Evolutionary conservation across 352 stramenopile species (phyloP).

Genomic region (Globisporangium cylindrosporum): DNA sequence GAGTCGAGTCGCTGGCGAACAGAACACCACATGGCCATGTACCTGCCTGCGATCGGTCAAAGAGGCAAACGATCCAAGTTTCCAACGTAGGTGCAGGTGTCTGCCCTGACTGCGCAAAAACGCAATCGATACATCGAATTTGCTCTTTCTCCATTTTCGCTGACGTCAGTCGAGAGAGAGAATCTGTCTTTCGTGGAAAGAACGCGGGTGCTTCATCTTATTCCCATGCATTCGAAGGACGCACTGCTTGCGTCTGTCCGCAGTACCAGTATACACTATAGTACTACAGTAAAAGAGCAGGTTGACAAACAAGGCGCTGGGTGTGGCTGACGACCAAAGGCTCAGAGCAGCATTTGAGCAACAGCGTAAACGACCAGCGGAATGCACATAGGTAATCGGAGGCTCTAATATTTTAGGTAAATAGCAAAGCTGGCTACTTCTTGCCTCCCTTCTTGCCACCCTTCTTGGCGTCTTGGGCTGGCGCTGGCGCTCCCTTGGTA

Average conservation of each 20-base stretch:
- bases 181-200: neutral
- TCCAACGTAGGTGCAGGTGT: neutral
- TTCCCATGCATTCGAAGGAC: neutral
- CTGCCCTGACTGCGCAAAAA: too few relatives aligned
- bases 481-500: neutral
- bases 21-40: neutral
- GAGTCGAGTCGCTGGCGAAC: neutral
- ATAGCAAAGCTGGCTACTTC: conserved; percentile 14
- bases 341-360: too few relatives aligned
- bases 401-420: too few relatives aligned
- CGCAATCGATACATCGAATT: neutral
- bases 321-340: too few relatives aligned
- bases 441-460: conserved; percentile 39
- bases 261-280: too few relatives aligned
- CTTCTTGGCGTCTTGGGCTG: conserved; percentile 21
- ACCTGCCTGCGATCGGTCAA: neutral
- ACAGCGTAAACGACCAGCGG: too few relatives aligned
- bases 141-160: neutral
- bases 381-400: too few relatives aligned
- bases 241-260: too few relatives aligned
- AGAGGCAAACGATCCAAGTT: neutral
- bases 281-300: too few relatives aligned
- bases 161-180: neutral
- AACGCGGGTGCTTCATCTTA: neutral
- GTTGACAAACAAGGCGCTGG: too few relatives aligned